Conservation (phyloP, 139 green algal genomes). For the Dunaliella sp. region DNA sequence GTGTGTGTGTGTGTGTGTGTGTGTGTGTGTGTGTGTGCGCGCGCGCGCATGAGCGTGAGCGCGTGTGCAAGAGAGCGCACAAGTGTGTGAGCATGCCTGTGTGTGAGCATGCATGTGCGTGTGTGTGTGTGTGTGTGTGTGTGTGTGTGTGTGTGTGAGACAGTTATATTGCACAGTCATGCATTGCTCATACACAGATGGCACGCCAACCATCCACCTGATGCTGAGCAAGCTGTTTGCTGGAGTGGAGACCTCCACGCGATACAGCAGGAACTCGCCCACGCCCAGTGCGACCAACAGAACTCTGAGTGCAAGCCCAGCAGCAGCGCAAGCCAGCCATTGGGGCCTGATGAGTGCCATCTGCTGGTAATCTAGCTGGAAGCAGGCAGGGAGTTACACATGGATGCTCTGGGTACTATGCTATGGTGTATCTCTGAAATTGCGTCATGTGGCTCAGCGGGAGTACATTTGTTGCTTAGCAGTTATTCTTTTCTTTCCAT, state of each 20-base stretch:
- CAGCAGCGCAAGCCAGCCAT: too few species aligned
- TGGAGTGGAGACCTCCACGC: constrained; percentile 44
- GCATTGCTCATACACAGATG: constrained; percentile 22
- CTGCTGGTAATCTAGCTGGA: too few species aligned
- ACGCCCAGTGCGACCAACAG: constrained; percentile 22
- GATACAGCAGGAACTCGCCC: constrained; percentile 31
- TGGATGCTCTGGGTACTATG: too few species aligned
- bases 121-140: constrained; percentile 1
- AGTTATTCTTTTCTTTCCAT: too few species aligned
- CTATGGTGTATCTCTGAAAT: too few species aligned
- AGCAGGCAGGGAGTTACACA: too few species aligned
- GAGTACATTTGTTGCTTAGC: too few species aligned
- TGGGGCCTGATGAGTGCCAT: too few species aligned
- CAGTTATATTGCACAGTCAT: constrained; percentile 36
- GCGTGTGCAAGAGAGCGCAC: neutral
- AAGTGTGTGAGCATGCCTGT: neutral
- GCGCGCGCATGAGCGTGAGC: neutral
- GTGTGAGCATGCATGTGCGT: neutral
- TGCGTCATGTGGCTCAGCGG: too few species aligned
- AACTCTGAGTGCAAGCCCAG: neutral
- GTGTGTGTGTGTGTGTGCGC: neutral
- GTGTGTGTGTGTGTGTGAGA: constrained; percentile 12
- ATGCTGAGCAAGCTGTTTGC: constrained; percentile 42
- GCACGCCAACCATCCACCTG: constrained; percentile 33
- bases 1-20: neutral